Conservation (phyloP, 805 yeast species). For the Tanozyma kutaoensis region DNA sequence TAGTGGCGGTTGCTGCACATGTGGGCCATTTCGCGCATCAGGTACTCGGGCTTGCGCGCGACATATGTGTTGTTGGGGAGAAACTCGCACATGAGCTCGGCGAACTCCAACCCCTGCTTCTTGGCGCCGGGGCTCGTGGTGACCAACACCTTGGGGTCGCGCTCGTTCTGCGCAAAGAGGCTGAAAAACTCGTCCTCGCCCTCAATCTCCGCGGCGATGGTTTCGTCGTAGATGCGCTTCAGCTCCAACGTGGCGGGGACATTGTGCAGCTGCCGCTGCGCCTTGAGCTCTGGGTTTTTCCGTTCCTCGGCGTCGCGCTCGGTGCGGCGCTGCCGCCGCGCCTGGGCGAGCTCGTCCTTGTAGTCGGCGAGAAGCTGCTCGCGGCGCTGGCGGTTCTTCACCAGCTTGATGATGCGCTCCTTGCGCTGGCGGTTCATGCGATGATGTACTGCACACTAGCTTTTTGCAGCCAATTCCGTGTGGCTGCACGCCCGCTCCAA, state of each 20-base stretch:
- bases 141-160: slow-evolving; percentile 74
- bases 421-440: not conserved
- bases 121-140: slow-evolving; percentile 85
- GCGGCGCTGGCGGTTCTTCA: slow-evolving; percentile 69
- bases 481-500: no score
- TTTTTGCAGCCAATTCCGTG: no score
- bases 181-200: slow-evolving; percentile 52
- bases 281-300: slow-evolving; percentile 69
- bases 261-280: slow-evolving; percentile 65
- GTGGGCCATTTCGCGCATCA: slow-evolving; percentile 77
- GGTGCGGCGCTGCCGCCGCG: slow-evolving; percentile 64
- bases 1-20: slow-evolving; percentile 72
- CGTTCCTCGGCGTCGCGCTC: slow-evolving; percentile 81
- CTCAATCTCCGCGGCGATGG: slow-evolving; percentile 47
- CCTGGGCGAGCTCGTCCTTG: slow-evolving; percentile 63
- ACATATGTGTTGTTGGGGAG: slow-evolving; percentile 79
- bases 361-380: slow-evolving; percentile 64
- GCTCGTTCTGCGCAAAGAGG: slow-evolving; percentile 6
- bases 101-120: slow-evolving; percentile 80
- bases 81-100: slow-evolving; percentile 72
- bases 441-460: not conserved
- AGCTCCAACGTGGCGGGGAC: slow-evolving; percentile 75
- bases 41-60: slow-evolving; percentile 74
- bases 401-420: slow-evolving; percentile 15
- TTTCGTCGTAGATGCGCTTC: slow-evolving; percentile 79